phyloP scores from a whole-genome alignment of 2,329 filamentous ascomycete genomes.

The Aspergillus ochraceus region DNA sequence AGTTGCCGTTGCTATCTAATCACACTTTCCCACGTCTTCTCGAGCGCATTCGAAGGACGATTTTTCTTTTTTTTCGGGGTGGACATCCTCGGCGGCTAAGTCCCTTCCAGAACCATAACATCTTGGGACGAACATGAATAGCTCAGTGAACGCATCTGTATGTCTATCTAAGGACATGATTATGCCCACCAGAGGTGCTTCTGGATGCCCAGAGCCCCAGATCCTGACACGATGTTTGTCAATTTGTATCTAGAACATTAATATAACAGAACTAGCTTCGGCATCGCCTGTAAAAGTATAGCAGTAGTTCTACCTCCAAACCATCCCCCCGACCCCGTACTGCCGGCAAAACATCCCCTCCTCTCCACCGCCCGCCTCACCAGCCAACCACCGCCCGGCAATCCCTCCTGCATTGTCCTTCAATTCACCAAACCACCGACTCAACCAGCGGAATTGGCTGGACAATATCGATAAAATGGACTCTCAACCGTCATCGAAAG shows the following conservation, averaged over 20 bases:
- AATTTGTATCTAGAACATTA: background rate
- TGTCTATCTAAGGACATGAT: no score
- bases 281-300: background rate
- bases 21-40: no score
- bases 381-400: background rate
- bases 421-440: background rate
- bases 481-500: conserved; percentile 25
- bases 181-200: no score
- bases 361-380: background rate
- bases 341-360: background rate
- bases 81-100: background rate
- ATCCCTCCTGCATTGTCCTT: background rate
- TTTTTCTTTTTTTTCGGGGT: no score
- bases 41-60: no score
- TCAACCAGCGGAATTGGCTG: background rate
- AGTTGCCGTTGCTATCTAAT: no score
- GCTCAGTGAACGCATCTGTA: no score
- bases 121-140: no score
- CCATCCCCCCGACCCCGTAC: background rate
- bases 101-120: background rate
- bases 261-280: no score
- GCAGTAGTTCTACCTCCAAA: no score
- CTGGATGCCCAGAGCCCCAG: no score
- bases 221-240: no score
- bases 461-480: conserved; percentile 27